phyloP scores from a whole-genome alignment of 306 rosid genomes.

The Vicia faba region DNA sequence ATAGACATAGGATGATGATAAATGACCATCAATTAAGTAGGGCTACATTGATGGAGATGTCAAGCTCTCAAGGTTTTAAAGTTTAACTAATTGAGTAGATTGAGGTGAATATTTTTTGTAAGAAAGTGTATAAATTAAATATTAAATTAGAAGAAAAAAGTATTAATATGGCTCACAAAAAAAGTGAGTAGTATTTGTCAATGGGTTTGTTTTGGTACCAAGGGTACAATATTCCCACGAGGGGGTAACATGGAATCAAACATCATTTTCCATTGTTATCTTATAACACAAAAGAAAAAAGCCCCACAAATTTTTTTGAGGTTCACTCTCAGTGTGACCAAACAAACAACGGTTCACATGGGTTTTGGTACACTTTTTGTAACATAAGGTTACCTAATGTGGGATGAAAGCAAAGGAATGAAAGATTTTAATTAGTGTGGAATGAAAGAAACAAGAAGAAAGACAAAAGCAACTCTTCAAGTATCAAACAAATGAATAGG shows the following conservation, averaged over 20 bases:
- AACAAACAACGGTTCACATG: conserved; percentile 84
- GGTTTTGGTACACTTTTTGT: conserved; percentile 58
- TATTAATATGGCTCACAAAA: conserved; percentile 15
- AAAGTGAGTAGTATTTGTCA: conserved; percentile 59
- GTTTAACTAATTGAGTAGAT: background rate
- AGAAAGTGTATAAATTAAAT: conserved; percentile 1
- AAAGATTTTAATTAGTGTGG: conserved; percentile 43
- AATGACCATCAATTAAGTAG: background rate
- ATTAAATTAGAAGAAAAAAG: background rate
- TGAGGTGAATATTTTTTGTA: background rate
- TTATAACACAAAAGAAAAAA: conserved; percentile 36
- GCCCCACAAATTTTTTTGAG: conserved; percentile 49
- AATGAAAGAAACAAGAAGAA: conserved; percentile 77
- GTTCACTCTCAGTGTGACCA: conserved; percentile 58
- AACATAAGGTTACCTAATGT: conserved; percentile 66
- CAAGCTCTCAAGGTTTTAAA: conserved; percentile 19
- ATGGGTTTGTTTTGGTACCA: conserved; percentile 51
- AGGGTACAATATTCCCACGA: conserved; percentile 81
- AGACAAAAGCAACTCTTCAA: conserved; percentile 58
- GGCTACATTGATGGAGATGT: conserved; percentile 18
- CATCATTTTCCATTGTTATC: conserved; percentile 52
- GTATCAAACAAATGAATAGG: conserved; percentile 65
- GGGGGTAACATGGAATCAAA: conserved; percentile 86
- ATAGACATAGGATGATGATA: background rate
- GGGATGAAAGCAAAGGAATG: conserved; percentile 39